These are phyloP conservation scores for Pachysandra terminalis DNA, from an alignment of 164 flowering plant genomes.

Conservation along the genomic window DNA sequence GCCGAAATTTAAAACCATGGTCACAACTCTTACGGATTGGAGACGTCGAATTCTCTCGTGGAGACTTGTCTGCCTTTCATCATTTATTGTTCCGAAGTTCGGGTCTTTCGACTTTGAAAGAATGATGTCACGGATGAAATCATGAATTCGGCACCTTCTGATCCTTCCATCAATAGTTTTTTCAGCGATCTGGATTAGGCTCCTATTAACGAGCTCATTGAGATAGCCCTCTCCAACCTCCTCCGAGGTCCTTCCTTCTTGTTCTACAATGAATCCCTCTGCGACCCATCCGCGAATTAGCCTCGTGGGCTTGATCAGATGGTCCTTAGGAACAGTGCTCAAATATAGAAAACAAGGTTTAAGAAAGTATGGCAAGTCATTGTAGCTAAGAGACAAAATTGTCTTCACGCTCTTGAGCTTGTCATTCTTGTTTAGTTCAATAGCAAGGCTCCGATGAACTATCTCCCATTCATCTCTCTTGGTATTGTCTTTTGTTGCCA, in stretches of 20 bases:
- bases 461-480: background rate
- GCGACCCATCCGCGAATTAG: constrained; percentile 24
- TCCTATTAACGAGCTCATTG: constrained; percentile 23
- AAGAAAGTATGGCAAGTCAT: constrained; percentile 1
- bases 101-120: constrained; percentile 10
- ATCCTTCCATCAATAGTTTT: constrained; percentile 14
- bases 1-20: no score
- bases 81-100: background rate
- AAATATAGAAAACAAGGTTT: background rate
- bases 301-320: constrained; percentile 13
- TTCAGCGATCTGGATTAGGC: constrained; percentile 18
- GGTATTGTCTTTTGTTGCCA: background rate
- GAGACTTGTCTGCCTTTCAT: background rate
- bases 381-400: constrained; percentile 17
- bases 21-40: background rate
- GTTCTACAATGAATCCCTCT: constrained; percentile 23
- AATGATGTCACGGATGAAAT: background rate
- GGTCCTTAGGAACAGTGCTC: constrained; percentile 20
- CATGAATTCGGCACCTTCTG: constrained; percentile 9
- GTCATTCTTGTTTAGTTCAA: background rate
- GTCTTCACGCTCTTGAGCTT: constrained; percentile 7
- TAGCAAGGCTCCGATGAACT: background rate
- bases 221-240: constrained; percentile 28
- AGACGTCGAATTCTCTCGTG: background rate
- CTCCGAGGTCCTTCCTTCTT: constrained; percentile 20